Conservation (phyloP, 345 rosid species). For the Eucalyptus guilfoylei region DNA sequence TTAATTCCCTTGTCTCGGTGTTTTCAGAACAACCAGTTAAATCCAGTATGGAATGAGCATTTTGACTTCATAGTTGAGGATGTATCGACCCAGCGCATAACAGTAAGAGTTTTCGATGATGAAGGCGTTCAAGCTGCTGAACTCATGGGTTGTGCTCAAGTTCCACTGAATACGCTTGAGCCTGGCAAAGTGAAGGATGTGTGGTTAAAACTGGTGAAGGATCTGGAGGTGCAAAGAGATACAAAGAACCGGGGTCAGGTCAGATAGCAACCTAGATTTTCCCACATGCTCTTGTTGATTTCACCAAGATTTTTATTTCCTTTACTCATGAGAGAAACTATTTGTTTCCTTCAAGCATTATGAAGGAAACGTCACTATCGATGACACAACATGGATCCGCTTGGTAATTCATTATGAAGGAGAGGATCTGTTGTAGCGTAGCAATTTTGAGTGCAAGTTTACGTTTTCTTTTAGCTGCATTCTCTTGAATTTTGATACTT, state of each 20-base stretch:
- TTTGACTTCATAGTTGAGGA: slow-evolving; percentile 80
- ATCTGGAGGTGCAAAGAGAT: slow-evolving; percentile 77
- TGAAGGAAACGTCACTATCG: not conserved
- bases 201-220: slow-evolving; percentile 82
- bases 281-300: not conserved
- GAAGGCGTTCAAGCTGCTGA: slow-evolving; percentile 88
- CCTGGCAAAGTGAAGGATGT: slow-evolving; percentile 83
- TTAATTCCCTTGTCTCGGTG: not conserved
- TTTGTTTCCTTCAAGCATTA: not conserved
- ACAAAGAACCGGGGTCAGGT: slow-evolving; percentile 78
- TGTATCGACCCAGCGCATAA: slow-evolving; percentile 62
- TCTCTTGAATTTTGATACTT: not conserved
- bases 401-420: not conserved
- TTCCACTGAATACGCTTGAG: slow-evolving; percentile 39
- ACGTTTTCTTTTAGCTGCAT: not conserved
- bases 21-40: slow-evolving; percentile 61
- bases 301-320: not conserved
- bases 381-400: not conserved
- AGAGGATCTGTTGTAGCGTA: not conserved
- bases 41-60: slow-evolving; percentile 94
- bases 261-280: not conserved
- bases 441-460: not conserved
- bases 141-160: slow-evolving; percentile 62
- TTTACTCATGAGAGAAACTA: not conserved
- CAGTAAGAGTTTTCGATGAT: slow-evolving; percentile 69